Evolutionary conservation across 495 filamentous ascomycete species (phyloP).

Genomic region (Xylaria venustula): DNA sequence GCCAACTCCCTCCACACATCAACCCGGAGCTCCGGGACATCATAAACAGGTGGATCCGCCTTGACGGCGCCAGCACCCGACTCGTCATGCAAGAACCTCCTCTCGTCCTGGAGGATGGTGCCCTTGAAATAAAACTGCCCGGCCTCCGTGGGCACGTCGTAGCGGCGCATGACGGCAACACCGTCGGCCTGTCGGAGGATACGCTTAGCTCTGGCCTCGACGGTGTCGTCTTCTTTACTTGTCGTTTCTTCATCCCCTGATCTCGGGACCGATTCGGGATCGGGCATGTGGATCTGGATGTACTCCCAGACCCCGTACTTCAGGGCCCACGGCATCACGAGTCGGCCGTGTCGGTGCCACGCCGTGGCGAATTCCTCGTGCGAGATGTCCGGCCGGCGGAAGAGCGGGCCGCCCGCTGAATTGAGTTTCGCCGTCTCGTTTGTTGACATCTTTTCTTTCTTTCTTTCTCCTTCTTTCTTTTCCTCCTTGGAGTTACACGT

Average conservation of each 20-base stretch:
- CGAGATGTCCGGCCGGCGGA: constrained; percentile 11
- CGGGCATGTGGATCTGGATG: constrained; percentile 13
- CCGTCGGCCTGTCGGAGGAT: not conserved
- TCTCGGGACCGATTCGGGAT: not conserved
- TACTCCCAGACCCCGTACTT: constrained; percentile 3
- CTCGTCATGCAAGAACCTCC: constrained; percentile 15
- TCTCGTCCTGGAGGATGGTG: constrained; percentile 9
- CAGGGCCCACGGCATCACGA: constrained; percentile 1
- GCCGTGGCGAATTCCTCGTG: constrained; percentile 7
- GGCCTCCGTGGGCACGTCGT: not conserved
- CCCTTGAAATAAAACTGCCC: not conserved
- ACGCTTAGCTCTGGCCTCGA: not conserved
- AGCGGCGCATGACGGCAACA: constrained; percentile 6
- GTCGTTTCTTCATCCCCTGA: too few relatives aligned
- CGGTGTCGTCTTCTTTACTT: not conserved
- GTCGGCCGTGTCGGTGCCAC: constrained; percentile 12
- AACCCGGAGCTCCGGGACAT: not conserved
- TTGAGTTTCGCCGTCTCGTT: not conserved
- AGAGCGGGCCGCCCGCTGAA: constrained; percentile 1
- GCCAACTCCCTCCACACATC: constrained; percentile 13
- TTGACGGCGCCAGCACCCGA: constrained; percentile 5
- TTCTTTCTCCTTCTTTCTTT: too few relatives aligned
- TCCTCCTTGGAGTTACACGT: too few relatives aligned
- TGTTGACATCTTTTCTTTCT: not conserved
- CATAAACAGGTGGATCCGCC: constrained; percentile 8